A percentile compares a stretch with the other conserved stretches of the same genome.
phyloP scores from a whole-genome alignment of 805 yeast species.

The Lachancea quebecensis region DNA sequence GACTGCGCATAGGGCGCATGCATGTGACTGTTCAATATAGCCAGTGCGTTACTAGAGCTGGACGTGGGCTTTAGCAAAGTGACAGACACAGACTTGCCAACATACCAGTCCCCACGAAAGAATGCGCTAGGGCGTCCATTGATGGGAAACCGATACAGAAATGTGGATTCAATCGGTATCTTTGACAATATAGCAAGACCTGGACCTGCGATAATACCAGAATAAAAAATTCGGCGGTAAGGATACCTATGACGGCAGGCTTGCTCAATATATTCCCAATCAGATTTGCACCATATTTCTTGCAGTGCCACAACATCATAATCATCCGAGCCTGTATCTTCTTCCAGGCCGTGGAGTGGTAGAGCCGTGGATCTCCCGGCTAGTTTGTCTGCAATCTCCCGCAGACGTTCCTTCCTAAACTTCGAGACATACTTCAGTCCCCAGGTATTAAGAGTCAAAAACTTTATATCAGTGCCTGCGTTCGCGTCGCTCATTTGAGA shows the following conservation, averaged over 20 bases:
- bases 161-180: conserved; percentile 74
- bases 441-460: conserved; percentile 78
- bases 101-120: conserved; percentile 94
- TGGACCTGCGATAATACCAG: conserved; percentile 90
- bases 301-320: conserved; percentile 91
- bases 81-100: conserved; percentile 82
- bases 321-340: conserved; percentile 20
- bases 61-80: conserved; percentile 53
- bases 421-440: conserved; percentile 85
- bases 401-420: conserved; percentile 53
- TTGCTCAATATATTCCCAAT: conserved; percentile 60
- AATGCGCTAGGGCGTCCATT: conserved; percentile 94
- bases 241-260: conserved; percentile 47
- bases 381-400: conserved; percentile 65
- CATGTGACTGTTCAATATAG: conserved; percentile 86
- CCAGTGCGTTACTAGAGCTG: conserved; percentile 49
- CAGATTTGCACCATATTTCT: conserved; percentile 85
- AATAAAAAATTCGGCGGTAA: conserved; percentile 58
- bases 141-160: conserved; percentile 77
- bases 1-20: conserved; percentile 85
- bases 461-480: conserved; percentile 14
- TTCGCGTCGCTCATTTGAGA: background rate
- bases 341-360: conserved; percentile 17
- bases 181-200: conserved; percentile 82
- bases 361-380: conserved; percentile 27